phyloP scores from a whole-genome alignment of 495 filamentous ascomycete species.

The Schizothecium vesticola region DNA sequence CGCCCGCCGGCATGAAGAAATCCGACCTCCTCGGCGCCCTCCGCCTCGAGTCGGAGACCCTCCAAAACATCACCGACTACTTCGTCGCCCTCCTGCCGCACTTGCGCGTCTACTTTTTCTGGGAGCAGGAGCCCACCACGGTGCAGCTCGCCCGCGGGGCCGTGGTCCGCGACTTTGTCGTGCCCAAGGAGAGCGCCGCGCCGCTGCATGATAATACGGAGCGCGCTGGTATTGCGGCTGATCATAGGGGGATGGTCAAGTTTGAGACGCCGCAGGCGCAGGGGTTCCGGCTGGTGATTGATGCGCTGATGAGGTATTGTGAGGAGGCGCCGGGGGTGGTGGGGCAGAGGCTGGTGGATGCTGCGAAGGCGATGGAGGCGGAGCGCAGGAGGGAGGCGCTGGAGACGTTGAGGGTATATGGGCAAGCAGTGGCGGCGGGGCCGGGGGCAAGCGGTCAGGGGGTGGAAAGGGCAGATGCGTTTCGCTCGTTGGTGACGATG shows the following conservation, averaged over 20 bases:
- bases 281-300: conserved; percentile 6
- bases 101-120: conserved; percentile 9
- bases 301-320: conserved; percentile 6
- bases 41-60: conserved; percentile 7
- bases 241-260: conserved; percentile 10
- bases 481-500: no score
- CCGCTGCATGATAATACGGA: conserved; percentile 9
- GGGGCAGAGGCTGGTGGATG: no score
- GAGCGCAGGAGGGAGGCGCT: no score
- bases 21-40: conserved; percentile 6
- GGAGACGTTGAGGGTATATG: no score
- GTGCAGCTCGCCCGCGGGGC: background rate
- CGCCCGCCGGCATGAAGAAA: conserved; percentile 2
- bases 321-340: background rate
- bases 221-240: conserved; percentile 6
- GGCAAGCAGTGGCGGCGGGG: conserved; percentile 26
- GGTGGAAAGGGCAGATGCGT: no score
- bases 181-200: conserved; percentile 5
- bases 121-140: conserved; percentile 3
- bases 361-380: no score
- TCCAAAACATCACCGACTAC: conserved; percentile 14
- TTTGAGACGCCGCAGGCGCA: conserved; percentile 1
- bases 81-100: conserved; percentile 7
- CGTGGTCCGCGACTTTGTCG: background rate
- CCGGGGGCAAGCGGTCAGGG: no score